Evolutionary conservation across 2,329 filamentous ascomycete genomes (phyloP).

Genomic region (Xylaria sp.): DNA sequence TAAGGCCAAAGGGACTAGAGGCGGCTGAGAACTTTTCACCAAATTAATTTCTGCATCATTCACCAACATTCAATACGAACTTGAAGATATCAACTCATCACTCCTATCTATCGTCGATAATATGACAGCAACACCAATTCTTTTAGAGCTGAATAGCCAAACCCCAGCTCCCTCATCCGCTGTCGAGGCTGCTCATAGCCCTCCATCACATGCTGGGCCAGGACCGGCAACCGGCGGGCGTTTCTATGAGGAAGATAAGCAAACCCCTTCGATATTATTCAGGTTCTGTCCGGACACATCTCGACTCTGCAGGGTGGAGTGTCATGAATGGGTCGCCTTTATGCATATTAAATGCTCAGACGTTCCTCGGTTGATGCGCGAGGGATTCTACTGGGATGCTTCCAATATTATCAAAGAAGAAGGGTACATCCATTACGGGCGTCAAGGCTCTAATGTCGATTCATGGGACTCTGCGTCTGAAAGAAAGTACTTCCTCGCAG

Average conservation of each 20-base stretch:
- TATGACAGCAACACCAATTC: neutral
- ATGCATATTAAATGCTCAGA: conserved; percentile 21
- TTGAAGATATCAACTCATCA: neutral
- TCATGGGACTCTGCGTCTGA: neutral
- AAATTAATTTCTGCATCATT: neutral
- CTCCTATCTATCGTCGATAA: neutral
- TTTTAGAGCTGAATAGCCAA: neutral
- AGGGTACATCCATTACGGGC: conserved; percentile 5
- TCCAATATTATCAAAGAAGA: conserved; percentile 27
- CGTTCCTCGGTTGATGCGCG: conserved; percentile 28
- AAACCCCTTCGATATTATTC: conserved; percentile 13
- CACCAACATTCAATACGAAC: neutral
- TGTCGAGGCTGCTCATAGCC: conserved; percentile 3
- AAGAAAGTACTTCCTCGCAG: conserved; percentile 15
- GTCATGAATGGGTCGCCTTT: conserved; percentile 18
- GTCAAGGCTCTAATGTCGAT: neutral
- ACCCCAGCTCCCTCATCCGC: neutral
- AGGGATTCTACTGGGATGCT: conserved; percentile 23
- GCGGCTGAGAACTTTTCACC: neutral
- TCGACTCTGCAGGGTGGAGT: neutral
- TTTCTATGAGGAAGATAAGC: conserved; percentile 17
- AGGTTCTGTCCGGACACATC: conserved; percentile 8
- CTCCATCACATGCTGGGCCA: conserved; percentile 2
- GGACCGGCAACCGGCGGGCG: conserved; percentile 20
- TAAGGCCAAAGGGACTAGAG: neutral